Base-by-base conservation (phyloP, 352 stramenopile genomes). In the Globisporangium sylvaticum region DNA sequence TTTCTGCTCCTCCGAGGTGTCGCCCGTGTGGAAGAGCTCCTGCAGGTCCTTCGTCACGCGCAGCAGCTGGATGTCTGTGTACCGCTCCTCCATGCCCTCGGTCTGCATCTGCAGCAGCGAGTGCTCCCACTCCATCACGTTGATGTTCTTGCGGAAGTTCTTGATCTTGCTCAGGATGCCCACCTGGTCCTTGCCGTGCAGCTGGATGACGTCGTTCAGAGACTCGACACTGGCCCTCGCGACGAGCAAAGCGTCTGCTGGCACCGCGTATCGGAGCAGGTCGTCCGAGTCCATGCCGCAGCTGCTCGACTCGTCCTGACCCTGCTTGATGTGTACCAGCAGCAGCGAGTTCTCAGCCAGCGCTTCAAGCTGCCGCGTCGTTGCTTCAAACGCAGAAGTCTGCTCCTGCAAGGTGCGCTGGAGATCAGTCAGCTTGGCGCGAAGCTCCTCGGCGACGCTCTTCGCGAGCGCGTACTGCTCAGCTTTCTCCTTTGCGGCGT, bases 141-240 rank as follows among this genome's bases (percentile, higher is more conserved):
- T 97, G 74, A 98, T 97, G 68, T 81, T 96, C 69, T 98, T 97
- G 42, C 91, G 86, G 58, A 98, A 98, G 63, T 98, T 90, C 72
- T 96, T 95, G 74, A 97, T 97, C 62, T 89, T 90, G 48, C 76
- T 77, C 15, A 98, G 74, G 20, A 96, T 78, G 12, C 76, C 72
- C 0, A 97, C 91, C 60, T 97, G 91, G 60, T 97, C 90, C 55
- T 88, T 89, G 22, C 91, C 90, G 25, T 97, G 83, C 15, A 88
- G 73, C 50, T 86, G 76, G 50, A 98, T 96, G 57, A 91, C 85
- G 34, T 89, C 84, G 73, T 98, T 98, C 24, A 96, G 78, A 12
- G 74, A 70, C 69, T 97, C 90, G 14, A 98, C 89, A 29, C 86
- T 85, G 4, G 75, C 70, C 34, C 87, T 79, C 15, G 83, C 76